Evolutionary conservation across 345 rosid genomes (phyloP), one percentile per base, ranked within the genome.

Genomic region (Eucalyptus regnans): DNA sequence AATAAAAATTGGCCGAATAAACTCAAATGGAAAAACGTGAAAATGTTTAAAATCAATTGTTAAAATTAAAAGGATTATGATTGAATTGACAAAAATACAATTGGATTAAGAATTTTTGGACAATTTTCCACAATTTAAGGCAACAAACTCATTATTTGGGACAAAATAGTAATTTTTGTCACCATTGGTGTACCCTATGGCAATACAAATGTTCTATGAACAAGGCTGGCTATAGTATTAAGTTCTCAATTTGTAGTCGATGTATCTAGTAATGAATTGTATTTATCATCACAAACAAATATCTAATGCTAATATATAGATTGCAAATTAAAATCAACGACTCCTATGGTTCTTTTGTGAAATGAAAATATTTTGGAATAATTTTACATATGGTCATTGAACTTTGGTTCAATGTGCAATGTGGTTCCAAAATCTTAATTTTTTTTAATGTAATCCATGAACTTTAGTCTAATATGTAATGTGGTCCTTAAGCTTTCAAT

Each of bases 71-170:
- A 60, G 0, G 4, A 5, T 27, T 27, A 60, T 0, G 4, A 60
- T 0, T 27, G 4, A 60, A 60, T 60, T 27, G 2, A 0, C 0
- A 58, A 10, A 27, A 11, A 25, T 25, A 0, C 7, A 0, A 60
- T 60, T 27, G 0, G 8, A 27, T 27, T 60, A 60, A 9, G 1
- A 60, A 5, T 60, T 27, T 27, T 60, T 27, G 15, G 68, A 12
- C 7, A 60, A 60, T 12, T 60, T 27, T 0, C 68, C 68, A 29
- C 12, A 23, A 56, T 56, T 23, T 56, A 56, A 56, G 62, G 62
- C 12, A 56, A 1, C 29, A 23, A 56, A 22, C 62, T 56, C 27
- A 22, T 56, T 56, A 9, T 56, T 56, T 23, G 12, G 6, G 29
- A 23, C 62, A 56, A 23, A 22, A 56, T 56, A 23, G 62, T 56